Base-by-base conservation (phyloP, 306 rosid genomes). In the Glycyrrhiza uralensis region DNA sequence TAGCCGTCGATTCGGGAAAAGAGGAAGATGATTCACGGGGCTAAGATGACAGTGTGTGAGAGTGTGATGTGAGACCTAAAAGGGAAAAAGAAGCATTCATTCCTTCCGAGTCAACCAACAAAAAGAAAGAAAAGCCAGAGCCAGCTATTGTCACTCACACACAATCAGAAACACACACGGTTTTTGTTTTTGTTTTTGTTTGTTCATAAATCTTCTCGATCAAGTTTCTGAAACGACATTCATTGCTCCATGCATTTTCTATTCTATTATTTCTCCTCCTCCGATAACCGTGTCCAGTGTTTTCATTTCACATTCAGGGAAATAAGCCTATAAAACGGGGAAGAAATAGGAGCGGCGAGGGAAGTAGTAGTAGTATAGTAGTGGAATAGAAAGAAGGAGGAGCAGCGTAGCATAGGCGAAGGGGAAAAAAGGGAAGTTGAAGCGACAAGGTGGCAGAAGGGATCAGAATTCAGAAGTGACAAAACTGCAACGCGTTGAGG, bases 401-500 rank as follows among this genome's bases (percentile, higher is more conserved):
- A 36, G 3, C 11, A 1, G 42, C 36, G 36, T 32, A 32, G 36
- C 2, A 2, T 26, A 26, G 7, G 13, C 0, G 26, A 0, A 5
- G 15, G 11, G 12, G 1, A 35, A 15, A 19, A 17, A 5, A 4
- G 19, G 6, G 8, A 12, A 20, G 33, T 12, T 38, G 46, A 56
- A 70, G 46, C 39, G 75, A 76, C 66, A 76, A 57, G 42, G 56
- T 63, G 76, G 75, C 93, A 87, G 88, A 30, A 54, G 1, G 28
- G n/a, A 11, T 50, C 74, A 68, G 22, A 59, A 47, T 71, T 72
- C 46, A 69, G 24, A 35, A 22, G 55, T 71, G 88, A 80, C 82
- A 54, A 80, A 87, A 82, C 86, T 64, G 66, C 0, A 29, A 30
- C 4, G 30, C 11, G 5, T n/a, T n/a, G n/a, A n/a, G n/a, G n/a